Base-by-base conservation (phyloP, 2,329 filamentous ascomycete species). In the Stachybotrys chlorohalonatus region DNA sequence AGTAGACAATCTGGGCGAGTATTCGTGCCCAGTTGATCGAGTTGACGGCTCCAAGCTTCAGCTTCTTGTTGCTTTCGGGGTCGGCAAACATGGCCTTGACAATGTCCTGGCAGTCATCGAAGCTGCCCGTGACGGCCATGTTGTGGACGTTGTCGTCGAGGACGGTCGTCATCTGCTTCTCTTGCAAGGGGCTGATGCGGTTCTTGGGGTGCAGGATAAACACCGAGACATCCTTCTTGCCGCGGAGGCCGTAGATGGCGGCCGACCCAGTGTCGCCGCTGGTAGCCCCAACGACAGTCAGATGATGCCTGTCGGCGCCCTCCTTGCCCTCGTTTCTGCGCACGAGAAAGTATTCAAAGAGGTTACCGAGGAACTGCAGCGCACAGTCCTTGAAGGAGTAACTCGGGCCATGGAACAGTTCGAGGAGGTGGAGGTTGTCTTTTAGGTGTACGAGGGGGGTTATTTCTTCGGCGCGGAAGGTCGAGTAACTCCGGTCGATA, bases 1-100 rank as follows among this genome's bases (percentile, higher is more conserved):
- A 99, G 80, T 96, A 97, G 57, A 90, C 90, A 60, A 95, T 96
- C 75, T 99, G 94, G 11, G 94, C 93, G 45, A 99, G 81, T 62
- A 99, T 97, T 63, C 94, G 82, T 2, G 92, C 89, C 82, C 87
- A 96, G 75, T 97, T 97, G 75, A 97, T 97, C 49, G 89, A 94
- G 77, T 97, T 97, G 62, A 97, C 90, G 48, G 94, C 93, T 47
- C 89, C 93, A 48, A 97, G 86, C 62, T 90, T 90, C 66, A 93
- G 83, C 2, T 82, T 84, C 62, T 81, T 76, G 77, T 97, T 97
- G 68, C 89, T 87, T 54, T 91, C 85, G 3, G 86, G 78, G 64
- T 99, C 93, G 59, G 84, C 86, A 68, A 97, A 96, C 52, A 99
- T 81, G 1, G 89, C 86, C 75, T 99, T 97, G 68, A 99, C 87